Conservation (phyloP, 768 basidiomycete species). For the Tricholoma sp. region DNA sequence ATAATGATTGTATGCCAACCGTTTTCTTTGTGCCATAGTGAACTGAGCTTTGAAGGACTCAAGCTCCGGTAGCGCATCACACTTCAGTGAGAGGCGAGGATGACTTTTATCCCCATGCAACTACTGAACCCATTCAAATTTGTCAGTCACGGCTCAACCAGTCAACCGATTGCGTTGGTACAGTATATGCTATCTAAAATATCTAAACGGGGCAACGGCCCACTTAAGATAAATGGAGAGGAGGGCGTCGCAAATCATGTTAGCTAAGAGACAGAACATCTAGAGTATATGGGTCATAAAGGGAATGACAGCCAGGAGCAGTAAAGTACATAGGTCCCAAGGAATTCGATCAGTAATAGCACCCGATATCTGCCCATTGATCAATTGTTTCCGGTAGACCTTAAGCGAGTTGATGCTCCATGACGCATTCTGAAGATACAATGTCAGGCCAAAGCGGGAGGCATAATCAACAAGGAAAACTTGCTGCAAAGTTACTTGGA, state of each 20-base stretch:
- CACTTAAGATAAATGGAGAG: too few relatives aligned
- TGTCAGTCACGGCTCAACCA: too few relatives aligned
- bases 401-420: slow-evolving; percentile 80
- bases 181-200: too few relatives aligned
- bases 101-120: too few relatives aligned
- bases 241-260: neutral
- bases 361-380: slow-evolving; percentile 33
- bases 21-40: too few relatives aligned
- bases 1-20: too few relatives aligned
- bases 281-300: neutral
- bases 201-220: too few relatives aligned
- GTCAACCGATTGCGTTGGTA: too few relatives aligned
- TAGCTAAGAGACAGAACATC: neutral
- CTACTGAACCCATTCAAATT: too few relatives aligned
- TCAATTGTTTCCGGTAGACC: slow-evolving; percentile 58
- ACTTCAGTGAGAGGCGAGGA: too few relatives aligned
- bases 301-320: neutral
- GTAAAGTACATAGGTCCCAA: neutral
- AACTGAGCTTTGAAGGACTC: too few relatives aligned
- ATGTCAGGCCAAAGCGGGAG: neutral
- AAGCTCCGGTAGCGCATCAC: too few relatives aligned
- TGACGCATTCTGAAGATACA: slow-evolving; percentile 55
- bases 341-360: neutral
- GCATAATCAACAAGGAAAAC: slow-evolving; percentile 19
- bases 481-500: slow-evolving; percentile 66